Evolutionary conservation across 75 land plant species (phyloP).

Genomic region (Azolla pinnata): DNA sequence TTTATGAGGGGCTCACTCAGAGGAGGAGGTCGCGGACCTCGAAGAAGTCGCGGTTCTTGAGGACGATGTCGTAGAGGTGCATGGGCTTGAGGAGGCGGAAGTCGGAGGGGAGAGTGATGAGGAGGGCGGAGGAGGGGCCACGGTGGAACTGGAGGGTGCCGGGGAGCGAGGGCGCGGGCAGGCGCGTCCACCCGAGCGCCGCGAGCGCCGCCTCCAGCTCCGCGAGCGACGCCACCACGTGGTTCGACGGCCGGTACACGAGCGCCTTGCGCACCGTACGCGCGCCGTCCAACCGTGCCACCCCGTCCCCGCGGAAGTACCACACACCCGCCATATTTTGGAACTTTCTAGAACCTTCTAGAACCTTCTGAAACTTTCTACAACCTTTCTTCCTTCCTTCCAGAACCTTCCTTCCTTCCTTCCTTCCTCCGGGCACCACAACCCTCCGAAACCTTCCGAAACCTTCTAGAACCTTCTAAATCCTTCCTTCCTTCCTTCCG

Average conservation of each 20-base stretch:
- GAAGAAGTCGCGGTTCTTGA: slow-evolving; percentile 54
- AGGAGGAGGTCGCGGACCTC: slow-evolving; percentile 73
- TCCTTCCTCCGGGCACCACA: too few species aligned
- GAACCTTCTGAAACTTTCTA: too few species aligned
- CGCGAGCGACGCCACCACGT: slow-evolving; percentile 39
- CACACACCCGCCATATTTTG: slow-evolving; percentile 64
- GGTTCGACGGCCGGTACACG: slow-evolving; percentile 42
- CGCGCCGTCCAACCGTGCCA: slow-evolving; percentile 33
- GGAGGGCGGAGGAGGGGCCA: slow-evolving; percentile 33
- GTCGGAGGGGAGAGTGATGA: slow-evolving; percentile 61
- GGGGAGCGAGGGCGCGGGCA: slow-evolving; percentile 19
- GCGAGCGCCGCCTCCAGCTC: slow-evolving; percentile 35
- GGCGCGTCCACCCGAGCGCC: slow-evolving; percentile 57
- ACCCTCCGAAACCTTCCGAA: too few species aligned
- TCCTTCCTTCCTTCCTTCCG: too few species aligned
- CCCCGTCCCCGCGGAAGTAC: slow-evolving; percentile 48
- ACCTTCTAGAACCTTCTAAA: too few species aligned
- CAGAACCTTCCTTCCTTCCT: too few species aligned
- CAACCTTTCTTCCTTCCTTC: too few species aligned
- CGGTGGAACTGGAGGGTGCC: slow-evolving; percentile 60
- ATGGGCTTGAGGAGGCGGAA: slow-evolving; percentile 55
- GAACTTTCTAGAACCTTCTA: too few species aligned
- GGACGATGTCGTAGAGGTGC: slow-evolving; percentile 71
- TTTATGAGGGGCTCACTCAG: too few species aligned
- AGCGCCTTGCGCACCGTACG: slow-evolving; percentile 34